Conservation (phyloP, 2,329 filamentous ascomycete species). For the Diaporthe eres region DNA sequence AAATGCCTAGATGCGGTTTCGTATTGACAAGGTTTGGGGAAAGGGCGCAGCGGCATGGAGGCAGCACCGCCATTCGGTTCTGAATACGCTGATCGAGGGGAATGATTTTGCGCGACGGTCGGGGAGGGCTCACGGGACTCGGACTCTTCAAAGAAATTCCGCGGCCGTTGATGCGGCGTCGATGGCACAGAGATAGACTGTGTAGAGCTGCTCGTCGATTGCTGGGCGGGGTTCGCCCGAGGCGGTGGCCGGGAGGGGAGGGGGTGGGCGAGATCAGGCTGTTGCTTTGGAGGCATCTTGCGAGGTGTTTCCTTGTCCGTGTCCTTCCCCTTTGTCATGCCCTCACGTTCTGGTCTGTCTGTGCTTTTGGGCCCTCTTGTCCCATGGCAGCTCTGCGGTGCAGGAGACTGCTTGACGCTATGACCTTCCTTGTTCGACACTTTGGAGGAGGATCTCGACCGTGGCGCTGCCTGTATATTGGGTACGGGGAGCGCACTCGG, state of each 20-base stretch:
- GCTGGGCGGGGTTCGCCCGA: conserved; percentile 40
- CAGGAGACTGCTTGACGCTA: conserved; percentile 58
- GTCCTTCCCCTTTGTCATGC: conserved; percentile 68
- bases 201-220: conserved; percentile 51
- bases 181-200: conserved; percentile 93
- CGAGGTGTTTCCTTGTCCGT: conserved; percentile 53
- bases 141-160: conserved; percentile 80
- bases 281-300: conserved; percentile 65
- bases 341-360: conserved; percentile 73
- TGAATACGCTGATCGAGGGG: conserved; percentile 90
- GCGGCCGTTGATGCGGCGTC: conserved; percentile 90
- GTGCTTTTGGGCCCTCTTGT: conserved; percentile 70
- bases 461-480: conserved; percentile 68
- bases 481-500: conserved; percentile 69
- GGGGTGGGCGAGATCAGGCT: conserved; percentile 49
- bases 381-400: conserved; percentile 73
- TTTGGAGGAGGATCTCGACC: conserved; percentile 73
- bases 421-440: conserved; percentile 68
- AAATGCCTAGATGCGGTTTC: conserved; percentile 88
- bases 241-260: conserved; percentile 43
- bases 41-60: conserved; percentile 72
- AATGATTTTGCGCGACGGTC: conserved; percentile 81
- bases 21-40: conserved; percentile 76
- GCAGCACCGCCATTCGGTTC: conserved; percentile 85
- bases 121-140: conserved; percentile 84